phyloP scores from a whole-genome alignment of 2,329 filamentous ascomycete species.

The Parascedosporium putredinis region DNA sequence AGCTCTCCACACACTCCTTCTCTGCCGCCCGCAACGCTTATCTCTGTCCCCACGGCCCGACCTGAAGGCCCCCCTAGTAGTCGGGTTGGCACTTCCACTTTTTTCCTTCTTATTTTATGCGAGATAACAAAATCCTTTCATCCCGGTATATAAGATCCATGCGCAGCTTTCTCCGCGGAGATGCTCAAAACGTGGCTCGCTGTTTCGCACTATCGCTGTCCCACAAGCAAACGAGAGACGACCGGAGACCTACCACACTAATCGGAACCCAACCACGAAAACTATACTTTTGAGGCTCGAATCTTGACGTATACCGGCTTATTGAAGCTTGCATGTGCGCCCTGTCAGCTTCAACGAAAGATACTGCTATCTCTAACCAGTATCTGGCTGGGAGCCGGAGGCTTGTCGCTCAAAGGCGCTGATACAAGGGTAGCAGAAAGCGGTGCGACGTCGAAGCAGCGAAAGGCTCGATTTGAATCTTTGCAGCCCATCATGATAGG shows the following conservation, averaged over 20 bases:
- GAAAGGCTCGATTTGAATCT: too few relatives aligned
- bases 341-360: neutral
- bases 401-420: too few relatives aligned
- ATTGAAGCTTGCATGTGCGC: neutral
- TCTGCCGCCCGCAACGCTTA: neutral
- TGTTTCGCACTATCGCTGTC: neutral
- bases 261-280: too few relatives aligned
- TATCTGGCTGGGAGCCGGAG: too few relatives aligned
- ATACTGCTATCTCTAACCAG: neutral
- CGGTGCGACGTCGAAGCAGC: too few relatives aligned
- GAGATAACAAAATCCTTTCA: neutral
- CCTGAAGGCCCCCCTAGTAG: too few relatives aligned
- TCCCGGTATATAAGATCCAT: neutral
- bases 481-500: too few relatives aligned
- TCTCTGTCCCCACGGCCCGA: neutral
- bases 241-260: too few relatives aligned
- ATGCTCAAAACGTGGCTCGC: neutral
- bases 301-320: too few relatives aligned
- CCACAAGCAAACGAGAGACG: too few relatives aligned
- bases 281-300: too few relatives aligned
- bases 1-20: neutral
- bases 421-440: too few relatives aligned
- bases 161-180: neutral
- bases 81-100: neutral
- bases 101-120: neutral